A percentile compares a stretch with the other conserved stretches of the same genome.
Conservation (phyloP, 768 basidiomycete species). For the Punctularia strigosozonata region DNA sequence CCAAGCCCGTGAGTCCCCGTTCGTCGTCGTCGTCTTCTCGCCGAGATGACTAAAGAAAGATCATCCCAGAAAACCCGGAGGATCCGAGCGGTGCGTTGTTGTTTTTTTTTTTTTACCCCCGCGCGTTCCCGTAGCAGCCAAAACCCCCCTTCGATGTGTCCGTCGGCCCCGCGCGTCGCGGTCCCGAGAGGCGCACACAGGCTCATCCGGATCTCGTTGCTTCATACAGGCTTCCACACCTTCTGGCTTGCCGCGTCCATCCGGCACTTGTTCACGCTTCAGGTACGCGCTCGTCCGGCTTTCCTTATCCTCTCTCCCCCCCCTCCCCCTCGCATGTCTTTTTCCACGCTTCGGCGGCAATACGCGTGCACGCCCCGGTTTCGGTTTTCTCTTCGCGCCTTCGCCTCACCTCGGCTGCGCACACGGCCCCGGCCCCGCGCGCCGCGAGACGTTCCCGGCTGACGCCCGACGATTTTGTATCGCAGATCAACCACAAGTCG, state of each 20-base stretch:
- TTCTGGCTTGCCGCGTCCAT: slow-evolving; percentile 78
- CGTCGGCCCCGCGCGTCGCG: too few species aligned
- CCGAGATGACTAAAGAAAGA: slow-evolving; percentile 4
- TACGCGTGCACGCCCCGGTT: too few species aligned
- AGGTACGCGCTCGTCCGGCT: slow-evolving; percentile 29
- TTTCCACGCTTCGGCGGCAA: too few species aligned
- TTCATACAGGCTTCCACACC: slow-evolving; percentile 60
- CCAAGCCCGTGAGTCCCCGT: slow-evolving; percentile 65
- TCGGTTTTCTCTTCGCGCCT: too few species aligned
- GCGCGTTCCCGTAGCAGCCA: too few species aligned
- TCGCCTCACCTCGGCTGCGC: too few species aligned
- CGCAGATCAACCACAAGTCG: slow-evolving; percentile 75
- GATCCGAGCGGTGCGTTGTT: slow-evolving; percentile 49
- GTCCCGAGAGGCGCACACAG: too few species aligned
- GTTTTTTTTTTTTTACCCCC: too few species aligned
- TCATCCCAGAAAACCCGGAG: slow-evolving; percentile 50
- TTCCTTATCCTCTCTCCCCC: not conserved
- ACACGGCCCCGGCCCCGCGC: too few species aligned
- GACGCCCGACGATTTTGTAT: too few species aligned
- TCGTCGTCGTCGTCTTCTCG: slow-evolving; percentile 1
- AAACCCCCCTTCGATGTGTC: too few species aligned
- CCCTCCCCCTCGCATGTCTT: not conserved
- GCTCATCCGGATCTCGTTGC: slow-evolving; percentile 7
- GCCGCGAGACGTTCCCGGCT: too few species aligned
- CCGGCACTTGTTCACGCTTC: slow-evolving; percentile 66